These are phyloP conservation scores for Cornus florida DNA, from an alignment of 148 eudicot genomes.

Conservation along the genomic window DNA sequence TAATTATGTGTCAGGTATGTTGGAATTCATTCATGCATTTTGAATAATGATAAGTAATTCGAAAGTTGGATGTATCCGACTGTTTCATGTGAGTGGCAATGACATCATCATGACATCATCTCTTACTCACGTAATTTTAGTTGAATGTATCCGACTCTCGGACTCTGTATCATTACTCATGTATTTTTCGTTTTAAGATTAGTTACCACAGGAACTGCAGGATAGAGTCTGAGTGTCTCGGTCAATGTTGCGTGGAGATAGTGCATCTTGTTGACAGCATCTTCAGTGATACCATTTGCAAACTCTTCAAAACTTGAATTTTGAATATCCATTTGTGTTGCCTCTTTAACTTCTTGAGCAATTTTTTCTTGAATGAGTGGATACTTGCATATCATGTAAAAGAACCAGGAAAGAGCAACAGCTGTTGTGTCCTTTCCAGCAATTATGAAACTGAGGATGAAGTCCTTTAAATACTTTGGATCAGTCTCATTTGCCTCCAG, in stretches of 20 bases:
- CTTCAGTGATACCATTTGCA: constrained; percentile 16
- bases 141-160: no score
- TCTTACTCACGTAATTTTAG: no score
- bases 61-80: no score
- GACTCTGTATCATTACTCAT: no score
- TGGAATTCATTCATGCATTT: no score
- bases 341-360: constrained; percentile 23
- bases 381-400: constrained; percentile 38
- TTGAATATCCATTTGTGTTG: background rate
- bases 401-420: constrained; percentile 39
- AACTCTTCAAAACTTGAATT: constrained; percentile 20
- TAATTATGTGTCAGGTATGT: no score
- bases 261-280: constrained; percentile 37
- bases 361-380: constrained; percentile 31
- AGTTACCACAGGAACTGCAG: constrained; percentile 37
- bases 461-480: constrained; percentile 33
- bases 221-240: constrained; percentile 40
- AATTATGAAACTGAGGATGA: constrained; percentile 37
- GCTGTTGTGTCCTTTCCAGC: constrained; percentile 49
- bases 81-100: background rate
- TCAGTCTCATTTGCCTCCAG: constrained; percentile 27
- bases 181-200: background rate
- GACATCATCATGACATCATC: no score
- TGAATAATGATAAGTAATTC: no score
- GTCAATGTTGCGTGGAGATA: constrained; percentile 39